A percentile compares a stretch with the other conserved stretches of the same genome.
Evolutionary conservation across 768 basidiomycete genomes (phyloP).

Genomic region (Suillus paluster): DNA sequence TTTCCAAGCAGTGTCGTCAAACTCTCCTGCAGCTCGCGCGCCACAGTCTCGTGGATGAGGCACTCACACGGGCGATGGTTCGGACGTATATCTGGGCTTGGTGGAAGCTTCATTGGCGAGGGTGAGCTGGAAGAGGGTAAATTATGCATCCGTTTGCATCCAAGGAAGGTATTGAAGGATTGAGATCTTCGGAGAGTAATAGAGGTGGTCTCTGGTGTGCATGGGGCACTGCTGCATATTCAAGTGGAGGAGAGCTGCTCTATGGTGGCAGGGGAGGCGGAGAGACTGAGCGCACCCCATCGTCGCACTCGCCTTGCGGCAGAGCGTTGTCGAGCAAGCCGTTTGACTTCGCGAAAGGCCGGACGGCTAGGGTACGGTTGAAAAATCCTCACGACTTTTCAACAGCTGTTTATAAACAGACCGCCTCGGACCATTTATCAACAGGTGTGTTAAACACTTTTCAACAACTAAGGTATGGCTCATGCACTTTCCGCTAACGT

Average conservation of each 20-base stretch:
- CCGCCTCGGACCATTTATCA: too few relatives aligned
- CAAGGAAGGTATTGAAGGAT: slow-evolving; percentile 27
- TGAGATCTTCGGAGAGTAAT: not conserved
- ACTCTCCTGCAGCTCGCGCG: slow-evolving; percentile 69
- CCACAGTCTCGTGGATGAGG: slow-evolving; percentile 48
- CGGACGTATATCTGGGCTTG: slow-evolving; percentile 19
- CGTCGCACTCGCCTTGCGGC: slow-evolving; percentile 17
- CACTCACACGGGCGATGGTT: slow-evolving; percentile 37
- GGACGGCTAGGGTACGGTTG: too few relatives aligned
- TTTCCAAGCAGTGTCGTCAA: slow-evolving; percentile 75
- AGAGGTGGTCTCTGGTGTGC: slow-evolving; percentile 6
- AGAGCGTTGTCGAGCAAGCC: slow-evolving; percentile 29
- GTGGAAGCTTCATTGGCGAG: slow-evolving; percentile 54
- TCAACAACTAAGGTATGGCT: too few relatives aligned
- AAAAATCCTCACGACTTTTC: too few relatives aligned
- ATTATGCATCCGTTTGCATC: slow-evolving; percentile 40
- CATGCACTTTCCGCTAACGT: too few relatives aligned
- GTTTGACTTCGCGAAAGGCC: slow-evolving; percentile 40
- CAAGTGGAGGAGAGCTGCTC: slow-evolving; percentile 32
- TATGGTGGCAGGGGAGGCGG: slow-evolving; percentile 25
- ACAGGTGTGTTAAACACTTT: too few relatives aligned
- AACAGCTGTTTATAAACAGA: too few relatives aligned
- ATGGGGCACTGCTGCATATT: slow-evolving; percentile 2
- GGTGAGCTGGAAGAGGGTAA: slow-evolving; percentile 63
- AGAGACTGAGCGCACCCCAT: slow-evolving; percentile 19